Base-by-base conservation (phyloP, 2,329 filamentous ascomycete species). In the Didymella sp. region DNA sequence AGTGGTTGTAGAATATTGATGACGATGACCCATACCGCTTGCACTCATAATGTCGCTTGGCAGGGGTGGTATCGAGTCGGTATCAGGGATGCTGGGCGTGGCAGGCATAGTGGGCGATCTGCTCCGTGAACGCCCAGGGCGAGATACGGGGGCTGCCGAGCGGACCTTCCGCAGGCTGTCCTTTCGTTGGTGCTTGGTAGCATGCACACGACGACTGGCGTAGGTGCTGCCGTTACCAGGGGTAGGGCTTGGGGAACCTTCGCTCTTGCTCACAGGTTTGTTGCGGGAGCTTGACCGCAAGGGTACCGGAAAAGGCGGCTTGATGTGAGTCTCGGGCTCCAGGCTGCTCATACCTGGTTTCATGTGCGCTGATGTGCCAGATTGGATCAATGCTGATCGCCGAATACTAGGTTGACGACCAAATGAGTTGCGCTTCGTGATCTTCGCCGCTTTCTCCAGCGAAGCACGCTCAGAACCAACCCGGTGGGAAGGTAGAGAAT, bases 231-330 rank as follows among this genome's bases (percentile, higher is more conserved):
- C 70, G 76, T 82, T 68, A 28, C 85, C 83, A 19, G 83, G 81
- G 1, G 89, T 92, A 1, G 92, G 92, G 71, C 91, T 96, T 61
- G 87, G 84, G 37, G 87, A 88, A 3, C 90, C 90, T 60, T 96
- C 92, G 72, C 90, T 92, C 47, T 84, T 80, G 63, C 84, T 88
- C 58, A 87, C 77, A 0, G 87, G 85, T 21, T 88, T 84, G 68
- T 89, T 88, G 58, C 92, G 87, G 6, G 93, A 99, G 76, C 94
- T 98, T 27, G 91, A 90, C 54, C 95, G 84, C 3, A 88, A 89
- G 0, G 95, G 95, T 6, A 99, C 96, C 0, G 95, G 93, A 79
- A 96, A 97, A 0, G 95, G 95, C 25, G 95, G 93, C 49, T 77
- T 15, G 75, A 69, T 22, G 69, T 75, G 75, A 49, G 75, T 77